Percentiles rank a stretch among this genome's conserved stretches.
These are phyloP conservation scores for Boletus sp. DNA, from an alignment of 768 basidiomycete species.

Conservation along the genomic window DNA sequence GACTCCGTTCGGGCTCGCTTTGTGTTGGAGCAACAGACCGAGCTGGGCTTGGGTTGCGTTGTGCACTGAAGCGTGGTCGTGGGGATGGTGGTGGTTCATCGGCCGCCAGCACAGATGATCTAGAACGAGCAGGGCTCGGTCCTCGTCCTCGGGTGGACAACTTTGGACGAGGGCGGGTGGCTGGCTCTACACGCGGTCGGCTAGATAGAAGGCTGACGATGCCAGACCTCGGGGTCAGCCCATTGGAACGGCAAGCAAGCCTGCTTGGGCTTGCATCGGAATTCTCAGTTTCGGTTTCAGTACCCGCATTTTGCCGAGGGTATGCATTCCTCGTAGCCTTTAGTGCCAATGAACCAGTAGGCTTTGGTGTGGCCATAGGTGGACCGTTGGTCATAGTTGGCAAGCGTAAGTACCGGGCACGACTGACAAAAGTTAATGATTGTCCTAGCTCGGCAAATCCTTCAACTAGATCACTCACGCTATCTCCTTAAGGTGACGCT, in stretches of 20 bases:
- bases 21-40: constrained; percentile 30
- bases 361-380: constrained; percentile 25
- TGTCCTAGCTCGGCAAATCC: constrained; percentile 13
- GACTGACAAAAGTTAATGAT: constrained; percentile 44
- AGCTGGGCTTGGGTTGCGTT: constrained; percentile 39
- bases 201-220: constrained; percentile 40
- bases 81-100: constrained; percentile 26
- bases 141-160: constrained; percentile 28
- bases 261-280: constrained; percentile 28
- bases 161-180: constrained; percentile 26
- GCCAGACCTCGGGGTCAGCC: constrained; percentile 29
- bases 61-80: constrained; percentile 35
- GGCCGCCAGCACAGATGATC: constrained; percentile 18
- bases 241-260: constrained; percentile 24
- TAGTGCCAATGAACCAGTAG: constrained; percentile 26
- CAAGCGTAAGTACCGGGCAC: constrained; percentile 77
- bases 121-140: constrained; percentile 32
- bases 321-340: constrained; percentile 30
- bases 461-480: constrained; percentile 54
- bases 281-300: constrained; percentile 32
- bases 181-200: constrained; percentile 27
- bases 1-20: constrained; percentile 40
- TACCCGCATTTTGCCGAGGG: constrained; percentile 25
- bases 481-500: constrained; percentile 73
- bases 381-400: constrained; percentile 51